Percentiles rank a stretch among this genome's conserved stretches.
phyloP scores from a whole-genome alignment of 2,329 filamentous ascomycete genomes.

The Nannizzia gypsea region DNA sequence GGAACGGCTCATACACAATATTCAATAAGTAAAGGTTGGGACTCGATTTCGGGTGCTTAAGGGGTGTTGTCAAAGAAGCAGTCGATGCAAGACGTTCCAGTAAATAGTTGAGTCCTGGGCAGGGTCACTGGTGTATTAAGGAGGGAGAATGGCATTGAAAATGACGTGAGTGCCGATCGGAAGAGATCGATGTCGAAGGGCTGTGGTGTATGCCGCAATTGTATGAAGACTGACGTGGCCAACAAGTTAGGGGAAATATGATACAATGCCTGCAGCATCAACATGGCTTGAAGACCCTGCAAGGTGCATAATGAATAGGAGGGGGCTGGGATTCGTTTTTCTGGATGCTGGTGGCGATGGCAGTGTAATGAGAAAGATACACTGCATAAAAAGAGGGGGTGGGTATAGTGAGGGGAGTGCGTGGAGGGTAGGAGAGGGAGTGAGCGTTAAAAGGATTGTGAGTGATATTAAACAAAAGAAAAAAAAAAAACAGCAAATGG shows the following conservation, averaged over 20 bases:
- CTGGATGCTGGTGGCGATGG: not conserved
- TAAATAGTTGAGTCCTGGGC: not conserved
- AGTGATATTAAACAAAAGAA: not conserved
- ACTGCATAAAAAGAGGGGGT: not conserved
- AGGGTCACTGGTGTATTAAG: not conserved
- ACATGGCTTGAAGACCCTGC: not conserved
- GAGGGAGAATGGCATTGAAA: not conserved
- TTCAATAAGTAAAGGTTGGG: not conserved
- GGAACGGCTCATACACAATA: not conserved
- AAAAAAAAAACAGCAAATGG: not conserved
- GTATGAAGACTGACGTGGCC: not conserved
- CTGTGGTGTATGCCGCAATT: not conserved
- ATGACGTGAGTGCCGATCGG: not conserved
- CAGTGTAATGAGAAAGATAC: not conserved
- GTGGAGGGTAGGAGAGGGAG: not conserved
- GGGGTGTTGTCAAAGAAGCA: not conserved
- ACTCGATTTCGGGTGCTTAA: not conserved
- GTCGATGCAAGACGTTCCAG: not conserved
- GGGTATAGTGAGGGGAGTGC: not conserved
- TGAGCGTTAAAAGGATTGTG: not conserved
- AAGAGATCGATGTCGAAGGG: not conserved
- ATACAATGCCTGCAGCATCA: conserved; percentile 1
- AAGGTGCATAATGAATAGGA: not conserved
- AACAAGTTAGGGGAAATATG: not conserved
- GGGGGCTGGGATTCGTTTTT: not conserved